Evolutionary conservation across 441 rosid genomes (phyloP).

Genomic region (Dalechampia spathulata): DNA sequence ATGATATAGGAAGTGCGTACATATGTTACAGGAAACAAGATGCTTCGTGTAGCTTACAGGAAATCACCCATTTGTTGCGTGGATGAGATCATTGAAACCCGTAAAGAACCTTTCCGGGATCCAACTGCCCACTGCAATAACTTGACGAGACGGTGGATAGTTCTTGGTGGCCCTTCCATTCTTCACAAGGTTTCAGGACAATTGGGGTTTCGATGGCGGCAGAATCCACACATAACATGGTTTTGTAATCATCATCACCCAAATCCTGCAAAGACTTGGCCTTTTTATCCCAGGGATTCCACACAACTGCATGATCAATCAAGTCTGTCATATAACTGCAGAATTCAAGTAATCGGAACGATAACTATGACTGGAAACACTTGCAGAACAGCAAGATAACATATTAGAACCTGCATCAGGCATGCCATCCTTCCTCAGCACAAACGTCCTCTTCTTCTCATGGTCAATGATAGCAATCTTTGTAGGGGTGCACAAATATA

Average conservation of each 20-base stretch:
- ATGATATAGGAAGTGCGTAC: too few species aligned
- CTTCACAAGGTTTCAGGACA: constrained; percentile 67
- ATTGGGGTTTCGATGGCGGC: constrained; percentile 70
- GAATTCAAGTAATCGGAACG: not conserved
- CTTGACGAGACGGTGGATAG: constrained; percentile 81
- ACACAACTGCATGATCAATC: constrained; percentile 45
- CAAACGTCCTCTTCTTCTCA: constrained; percentile 90
- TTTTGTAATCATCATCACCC: constrained; percentile 82
- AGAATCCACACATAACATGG: constrained; percentile 78
- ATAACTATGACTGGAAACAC: not conserved
- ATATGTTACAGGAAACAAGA: too few species aligned
- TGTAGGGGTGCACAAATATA: constrained; percentile 77
- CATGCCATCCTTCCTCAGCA: constrained; percentile 82
- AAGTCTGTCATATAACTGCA: not conserved
- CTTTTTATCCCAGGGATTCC: constrained; percentile 96
- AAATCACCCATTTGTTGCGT: too few species aligned
- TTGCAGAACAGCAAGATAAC: not conserved
- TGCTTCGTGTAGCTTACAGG: too few species aligned
- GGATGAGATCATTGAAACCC: constrained; percentile 50
- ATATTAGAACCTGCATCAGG: constrained; percentile 68
- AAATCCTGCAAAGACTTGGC: constrained; percentile 68
- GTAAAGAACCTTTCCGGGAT: constrained; percentile 70
- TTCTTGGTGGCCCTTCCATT: constrained; percentile 86
- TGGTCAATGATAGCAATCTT: constrained; percentile 93
- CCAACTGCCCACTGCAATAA: constrained; percentile 90